Percentiles rank a stretch among this genome's conserved stretches.
phyloP scores from a whole-genome alignment of 2,329 filamentous ascomycete genomes.

The Thielaviopsis musarum region DNA sequence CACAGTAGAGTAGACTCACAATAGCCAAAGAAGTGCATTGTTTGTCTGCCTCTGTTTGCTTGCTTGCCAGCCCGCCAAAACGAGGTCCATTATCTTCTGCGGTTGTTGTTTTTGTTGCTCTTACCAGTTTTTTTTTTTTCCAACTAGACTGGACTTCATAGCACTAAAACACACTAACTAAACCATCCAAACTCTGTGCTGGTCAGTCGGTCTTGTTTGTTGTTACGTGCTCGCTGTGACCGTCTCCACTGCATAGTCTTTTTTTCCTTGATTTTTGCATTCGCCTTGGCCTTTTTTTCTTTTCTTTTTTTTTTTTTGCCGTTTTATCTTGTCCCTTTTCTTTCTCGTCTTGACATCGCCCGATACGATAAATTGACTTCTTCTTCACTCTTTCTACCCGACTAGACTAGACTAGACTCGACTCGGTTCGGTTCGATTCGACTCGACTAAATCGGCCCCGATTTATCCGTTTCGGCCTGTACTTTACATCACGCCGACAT shows the following conservation, averaged over 20 bases:
- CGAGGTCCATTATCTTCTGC: too few relatives aligned
- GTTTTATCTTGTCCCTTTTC: not conserved
- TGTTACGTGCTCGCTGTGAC: not conserved
- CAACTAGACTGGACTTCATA: too few relatives aligned
- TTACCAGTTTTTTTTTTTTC: too few relatives aligned
- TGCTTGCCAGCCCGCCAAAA: not conserved
- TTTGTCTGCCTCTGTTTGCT: not conserved
- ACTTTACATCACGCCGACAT: too few relatives aligned
- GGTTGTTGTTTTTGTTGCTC: too few relatives aligned
- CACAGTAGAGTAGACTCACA: too few relatives aligned
- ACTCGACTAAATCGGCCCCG: not conserved
- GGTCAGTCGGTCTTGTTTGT: too few relatives aligned
- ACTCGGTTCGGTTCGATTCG: not conserved
- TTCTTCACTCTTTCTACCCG: not conserved
- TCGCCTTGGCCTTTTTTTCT: not conserved
- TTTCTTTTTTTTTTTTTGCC: not conserved
- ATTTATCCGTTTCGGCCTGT: too few relatives aligned
- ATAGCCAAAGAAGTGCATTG: too few relatives aligned
- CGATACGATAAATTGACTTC: not conserved
- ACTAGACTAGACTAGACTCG: too few relatives aligned
- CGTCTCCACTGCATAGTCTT: not conserved
- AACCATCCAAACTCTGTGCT: too few relatives aligned
- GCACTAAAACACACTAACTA: too few relatives aligned
- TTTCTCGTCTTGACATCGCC: not conserved
- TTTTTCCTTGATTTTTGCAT: not conserved